Evolutionary conservation across 2,329 filamentous ascomycete genomes (phyloP).

Genomic region (Eurotiales sp.): DNA sequence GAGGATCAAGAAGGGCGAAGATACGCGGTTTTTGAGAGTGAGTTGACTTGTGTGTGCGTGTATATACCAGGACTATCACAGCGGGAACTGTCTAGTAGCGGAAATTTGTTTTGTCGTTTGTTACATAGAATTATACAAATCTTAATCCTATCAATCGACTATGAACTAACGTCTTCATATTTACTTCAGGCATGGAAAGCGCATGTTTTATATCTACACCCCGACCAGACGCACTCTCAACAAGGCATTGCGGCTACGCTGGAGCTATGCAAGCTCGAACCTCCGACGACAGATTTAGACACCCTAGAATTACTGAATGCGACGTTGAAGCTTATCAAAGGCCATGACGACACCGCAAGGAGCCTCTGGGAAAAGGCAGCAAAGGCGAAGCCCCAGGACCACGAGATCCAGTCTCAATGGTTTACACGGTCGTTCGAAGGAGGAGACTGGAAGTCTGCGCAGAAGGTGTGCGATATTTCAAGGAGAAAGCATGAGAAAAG

Average conservation of each 20-base stretch:
- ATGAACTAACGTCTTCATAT: neutral
- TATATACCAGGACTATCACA: too few relatives aligned
- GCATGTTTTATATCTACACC: constrained; percentile 37
- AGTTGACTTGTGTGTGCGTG: constrained; percentile 16
- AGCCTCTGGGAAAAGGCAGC: constrained; percentile 47
- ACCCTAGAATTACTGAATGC: constrained; percentile 42
- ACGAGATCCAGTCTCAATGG: constrained; percentile 44
- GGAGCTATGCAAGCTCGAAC: constrained; percentile 39
- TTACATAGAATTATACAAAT: neutral
- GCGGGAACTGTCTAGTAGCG: too few relatives aligned
- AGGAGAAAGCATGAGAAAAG: neutral
- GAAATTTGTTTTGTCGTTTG: too few relatives aligned
- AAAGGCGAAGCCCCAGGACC: constrained; percentile 40
- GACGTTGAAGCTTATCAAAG: constrained; percentile 35
- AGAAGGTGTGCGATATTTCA: constrained; percentile 41
- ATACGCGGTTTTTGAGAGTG: constrained; percentile 40
- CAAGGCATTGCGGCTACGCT: constrained; percentile 43
- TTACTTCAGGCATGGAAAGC: constrained; percentile 40
- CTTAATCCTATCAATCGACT: too few relatives aligned
- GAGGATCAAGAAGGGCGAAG: constrained; percentile 54
- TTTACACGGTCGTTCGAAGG: constrained; percentile 40
- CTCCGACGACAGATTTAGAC: constrained; percentile 43
- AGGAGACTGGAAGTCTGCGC: constrained; percentile 45
- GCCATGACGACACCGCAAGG: constrained; percentile 31
- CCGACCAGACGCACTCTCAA: constrained; percentile 39